Percentiles rank a stretch among this genome's conserved stretches.
Evolutionary conservation across 1,139 yeast species (phyloP).

Genomic region (Saccharomyces hybrid): DNA sequence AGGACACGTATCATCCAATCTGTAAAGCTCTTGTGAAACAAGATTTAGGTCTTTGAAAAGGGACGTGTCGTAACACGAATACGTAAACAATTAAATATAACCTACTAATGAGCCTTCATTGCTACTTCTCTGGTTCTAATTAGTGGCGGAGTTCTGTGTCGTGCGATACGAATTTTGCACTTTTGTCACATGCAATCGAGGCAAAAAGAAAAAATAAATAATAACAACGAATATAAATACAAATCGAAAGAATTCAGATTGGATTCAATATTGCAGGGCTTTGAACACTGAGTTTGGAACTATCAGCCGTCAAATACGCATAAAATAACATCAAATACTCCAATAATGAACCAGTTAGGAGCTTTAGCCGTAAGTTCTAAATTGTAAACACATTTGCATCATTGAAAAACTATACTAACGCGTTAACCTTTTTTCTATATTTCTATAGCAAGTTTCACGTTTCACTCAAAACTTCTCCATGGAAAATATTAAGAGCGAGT

Average conservation of each 20-base stretch:
- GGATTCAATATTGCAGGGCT: not conserved
- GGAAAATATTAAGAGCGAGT: conserved; percentile 27
- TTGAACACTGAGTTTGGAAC: not conserved
- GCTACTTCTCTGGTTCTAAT: not conserved
- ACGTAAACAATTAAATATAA: not conserved
- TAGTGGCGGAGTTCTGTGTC: not conserved
- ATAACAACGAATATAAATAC: not conserved
- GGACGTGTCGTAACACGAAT: not conserved
- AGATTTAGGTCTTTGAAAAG: conserved; percentile 40
- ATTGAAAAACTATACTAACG: not conserved
- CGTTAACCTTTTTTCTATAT: not conserved
- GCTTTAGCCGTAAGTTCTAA: conserved; percentile 15
- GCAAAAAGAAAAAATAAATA: not conserved
- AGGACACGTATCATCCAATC: conserved; percentile 70
- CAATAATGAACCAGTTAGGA: conserved; percentile 26
- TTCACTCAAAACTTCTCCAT: conserved; percentile 26
- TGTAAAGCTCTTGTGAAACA: conserved; percentile 72
- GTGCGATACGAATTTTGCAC: not conserved
- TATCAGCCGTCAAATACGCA: not conserved
- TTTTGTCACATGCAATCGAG: not conserved
- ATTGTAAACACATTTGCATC: not conserved
- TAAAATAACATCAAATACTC: not conserved
- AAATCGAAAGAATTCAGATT: not conserved
- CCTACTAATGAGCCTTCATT: not conserved
- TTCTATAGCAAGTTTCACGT: conserved; percentile 22